phyloP scores from a whole-genome alignment of 345 rosid species.

The Salix purpurea region DNA sequence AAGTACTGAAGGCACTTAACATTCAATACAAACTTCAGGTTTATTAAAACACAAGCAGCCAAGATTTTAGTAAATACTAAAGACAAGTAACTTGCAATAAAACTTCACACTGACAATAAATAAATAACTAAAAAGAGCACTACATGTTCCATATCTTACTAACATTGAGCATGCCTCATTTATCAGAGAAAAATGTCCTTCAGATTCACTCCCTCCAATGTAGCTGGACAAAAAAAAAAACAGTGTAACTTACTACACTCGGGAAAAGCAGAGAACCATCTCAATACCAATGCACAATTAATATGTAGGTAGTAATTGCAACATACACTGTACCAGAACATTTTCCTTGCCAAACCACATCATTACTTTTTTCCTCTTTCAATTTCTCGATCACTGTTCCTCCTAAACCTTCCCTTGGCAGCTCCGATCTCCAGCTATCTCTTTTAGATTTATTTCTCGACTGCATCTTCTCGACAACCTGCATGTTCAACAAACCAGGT shows the following conservation, averaged over 20 bases:
- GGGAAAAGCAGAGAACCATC: neutral
- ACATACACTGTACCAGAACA: constrained; percentile 99
- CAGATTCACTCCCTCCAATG: constrained; percentile 81
- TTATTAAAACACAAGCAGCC: neutral
- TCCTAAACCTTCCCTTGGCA: constrained; percentile 72
- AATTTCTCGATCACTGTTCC: constrained; percentile 50
- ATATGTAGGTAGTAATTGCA: constrained; percentile 15
- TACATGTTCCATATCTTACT: constrained; percentile 33
- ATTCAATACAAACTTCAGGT: neutral
- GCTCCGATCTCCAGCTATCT: constrained; percentile 51
- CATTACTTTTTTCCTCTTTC: constrained; percentile 70
- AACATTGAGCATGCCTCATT: constrained; percentile 96
- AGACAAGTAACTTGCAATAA: no score
- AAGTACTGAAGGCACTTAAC: neutral
- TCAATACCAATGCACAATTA: neutral
- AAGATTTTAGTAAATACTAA: neutral
- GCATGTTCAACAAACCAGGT: constrained; percentile 18
- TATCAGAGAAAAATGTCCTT: constrained; percentile 88
- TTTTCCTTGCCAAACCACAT: constrained; percentile 87
- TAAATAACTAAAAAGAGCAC: constrained; percentile 1
- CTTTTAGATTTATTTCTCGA: constrained; percentile 71
- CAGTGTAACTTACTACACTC: constrained; percentile 5
- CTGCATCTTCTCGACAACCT: constrained; percentile 92
- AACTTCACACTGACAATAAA: no score
- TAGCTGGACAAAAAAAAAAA: constrained; percentile 45